Conservation (phyloP, 257 asterid genomes). For the Paraleonurus japonicus region DNA sequence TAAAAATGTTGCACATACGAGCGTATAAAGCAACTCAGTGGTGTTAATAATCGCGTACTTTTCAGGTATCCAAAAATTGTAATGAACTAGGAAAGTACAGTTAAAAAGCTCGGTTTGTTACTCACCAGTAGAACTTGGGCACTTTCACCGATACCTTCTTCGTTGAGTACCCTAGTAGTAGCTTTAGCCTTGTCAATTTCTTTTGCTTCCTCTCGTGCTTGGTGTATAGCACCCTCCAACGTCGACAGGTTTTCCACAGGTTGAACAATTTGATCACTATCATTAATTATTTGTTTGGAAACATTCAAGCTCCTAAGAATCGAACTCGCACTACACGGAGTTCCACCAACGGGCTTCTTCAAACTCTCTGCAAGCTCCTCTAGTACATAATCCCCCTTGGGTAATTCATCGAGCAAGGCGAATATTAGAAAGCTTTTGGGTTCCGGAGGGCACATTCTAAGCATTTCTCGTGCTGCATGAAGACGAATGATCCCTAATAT, state of each 20-base stretch:
- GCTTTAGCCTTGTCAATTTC: constrained; percentile 63
- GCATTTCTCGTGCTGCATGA: constrained; percentile 96
- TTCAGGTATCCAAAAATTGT: neutral
- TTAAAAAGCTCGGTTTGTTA: neutral
- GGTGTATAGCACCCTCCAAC: constrained; percentile 58
- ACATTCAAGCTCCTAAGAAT: constrained; percentile 71
- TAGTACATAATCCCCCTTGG: constrained; percentile 81
- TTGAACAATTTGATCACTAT: constrained; percentile 21
- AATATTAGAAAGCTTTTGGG: constrained; percentile 70
- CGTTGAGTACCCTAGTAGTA: constrained; percentile 55
- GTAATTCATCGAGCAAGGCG: constrained; percentile 63
- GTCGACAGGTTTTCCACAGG: constrained; percentile 44
- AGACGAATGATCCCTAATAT: constrained; percentile 78
- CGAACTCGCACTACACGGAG: constrained; percentile 77
- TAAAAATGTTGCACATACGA: no score
- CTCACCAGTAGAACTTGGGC: constrained; percentile 68
- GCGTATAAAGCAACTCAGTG: no score
- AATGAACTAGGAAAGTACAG: neutral
- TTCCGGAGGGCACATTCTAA: constrained; percentile 75
- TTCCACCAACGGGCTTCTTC: constrained; percentile 40
- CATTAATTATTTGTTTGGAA: constrained; percentile 30
- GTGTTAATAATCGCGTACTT: no score
- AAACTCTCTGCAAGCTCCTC: constrained; percentile 62
- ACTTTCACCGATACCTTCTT: constrained; percentile 75
- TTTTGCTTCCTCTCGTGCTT: constrained; percentile 66